Percentiles rank a stretch among this genome's conserved stretches.
Evolutionary conservation across 192 early-diverging fungal species (phyloP).

Genomic region (Gonapodya sp.): DNA sequence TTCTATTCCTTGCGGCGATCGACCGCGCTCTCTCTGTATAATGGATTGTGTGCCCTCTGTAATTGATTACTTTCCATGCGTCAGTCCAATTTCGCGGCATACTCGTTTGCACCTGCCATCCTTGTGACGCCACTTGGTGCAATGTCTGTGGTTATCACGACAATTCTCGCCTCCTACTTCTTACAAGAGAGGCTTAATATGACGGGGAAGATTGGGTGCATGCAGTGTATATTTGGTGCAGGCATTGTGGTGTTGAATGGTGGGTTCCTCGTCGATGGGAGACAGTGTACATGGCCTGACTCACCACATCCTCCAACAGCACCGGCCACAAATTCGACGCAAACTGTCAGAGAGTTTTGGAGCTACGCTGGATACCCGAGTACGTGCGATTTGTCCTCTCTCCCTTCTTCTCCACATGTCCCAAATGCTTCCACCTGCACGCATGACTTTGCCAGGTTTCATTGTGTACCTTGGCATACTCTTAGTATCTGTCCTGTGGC

Average conservation of each 20-base stretch:
- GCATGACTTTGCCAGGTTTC: neutral
- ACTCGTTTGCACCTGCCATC: constrained; percentile 5
- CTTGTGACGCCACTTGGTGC: neutral
- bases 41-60: neutral
- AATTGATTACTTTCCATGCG: neutral
- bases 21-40: no score
- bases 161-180: neutral
- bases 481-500: neutral
- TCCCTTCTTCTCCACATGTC: constrained; percentile 33
- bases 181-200: neutral
- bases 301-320: constrained; percentile 18
- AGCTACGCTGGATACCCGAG: neutral
- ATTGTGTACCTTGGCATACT: neutral
- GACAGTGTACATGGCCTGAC: neutral
- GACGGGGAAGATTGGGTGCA: neutral
- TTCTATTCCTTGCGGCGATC: no score
- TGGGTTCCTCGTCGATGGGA: neutral
- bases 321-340: neutral
- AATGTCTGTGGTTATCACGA: constrained; percentile 6
- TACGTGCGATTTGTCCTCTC: neutral
- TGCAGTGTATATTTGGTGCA: constrained; percentile 35
- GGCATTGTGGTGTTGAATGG: constrained; percentile 43
- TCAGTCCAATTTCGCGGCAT: constrained; percentile 7
- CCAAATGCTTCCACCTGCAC: constrained; percentile 46
- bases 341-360: neutral